These are phyloP conservation scores for Heterobasidion occidentale DNA, from an alignment of 1,284 basidiomycete species.

Conservation along the genomic window DNA sequence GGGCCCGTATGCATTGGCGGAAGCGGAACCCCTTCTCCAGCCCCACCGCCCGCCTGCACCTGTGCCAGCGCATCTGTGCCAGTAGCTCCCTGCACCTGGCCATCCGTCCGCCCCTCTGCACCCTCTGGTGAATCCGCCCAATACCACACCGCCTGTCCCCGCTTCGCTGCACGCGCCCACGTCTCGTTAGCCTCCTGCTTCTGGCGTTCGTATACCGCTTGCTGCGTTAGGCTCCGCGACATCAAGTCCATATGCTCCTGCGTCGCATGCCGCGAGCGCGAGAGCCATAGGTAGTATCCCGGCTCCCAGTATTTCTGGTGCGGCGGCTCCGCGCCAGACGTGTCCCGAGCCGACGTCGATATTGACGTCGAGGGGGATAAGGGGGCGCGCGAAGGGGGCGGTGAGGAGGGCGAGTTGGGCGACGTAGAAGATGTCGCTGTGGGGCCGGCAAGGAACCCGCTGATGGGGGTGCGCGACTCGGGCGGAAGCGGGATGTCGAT, in stretches of 20 bases:
- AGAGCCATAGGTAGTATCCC: slow-evolving; percentile 70
- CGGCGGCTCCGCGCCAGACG: slow-evolving; percentile 4
- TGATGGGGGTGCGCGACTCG: slow-evolving; percentile 9
- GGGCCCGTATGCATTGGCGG: slow-evolving; percentile 5
- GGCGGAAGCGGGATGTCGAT: slow-evolving; percentile 6
- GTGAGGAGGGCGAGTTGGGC: neutral
- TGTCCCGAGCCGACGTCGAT: neutral
- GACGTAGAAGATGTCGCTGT: neutral
- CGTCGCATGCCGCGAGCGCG: slow-evolving; percentile 41
- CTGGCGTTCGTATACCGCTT: slow-evolving; percentile 32
- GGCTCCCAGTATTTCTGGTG: slow-evolving; percentile 55
- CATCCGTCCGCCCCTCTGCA: neutral
- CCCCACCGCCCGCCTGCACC: slow-evolving; percentile 7
- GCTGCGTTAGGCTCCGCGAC: slow-evolving; percentile 43
- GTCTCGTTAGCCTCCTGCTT: slow-evolving; percentile 35
- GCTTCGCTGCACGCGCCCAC: slow-evolving; percentile 24
- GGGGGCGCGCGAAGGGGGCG: neutral
- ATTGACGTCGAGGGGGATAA: slow-evolving; percentile 19
- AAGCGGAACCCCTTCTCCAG: slow-evolving; percentile 1
- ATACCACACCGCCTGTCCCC: slow-evolving; percentile 4
- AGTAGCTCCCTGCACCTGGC: slow-evolving; percentile 2
- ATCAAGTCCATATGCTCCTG: slow-evolving; percentile 53
- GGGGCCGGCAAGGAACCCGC: slow-evolving; percentile 4
- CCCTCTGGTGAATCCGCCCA: neutral
- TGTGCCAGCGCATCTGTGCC: neutral